Conservation (phyloP, 371 early-diverging fungal species). For the Rozella allomycis region DNA sequence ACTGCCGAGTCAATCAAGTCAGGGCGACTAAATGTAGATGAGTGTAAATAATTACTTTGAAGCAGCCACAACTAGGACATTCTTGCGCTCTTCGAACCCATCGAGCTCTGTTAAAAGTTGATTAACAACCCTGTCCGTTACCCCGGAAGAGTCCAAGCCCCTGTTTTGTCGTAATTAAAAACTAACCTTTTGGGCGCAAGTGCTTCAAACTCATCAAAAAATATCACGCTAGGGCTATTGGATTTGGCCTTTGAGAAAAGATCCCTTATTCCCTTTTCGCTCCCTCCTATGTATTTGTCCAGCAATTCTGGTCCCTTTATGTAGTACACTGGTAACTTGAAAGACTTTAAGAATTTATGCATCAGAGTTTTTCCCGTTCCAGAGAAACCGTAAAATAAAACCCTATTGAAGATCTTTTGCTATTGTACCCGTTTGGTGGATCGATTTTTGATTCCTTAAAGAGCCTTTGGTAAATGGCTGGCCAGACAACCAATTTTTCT, state of each 20-base stretch:
- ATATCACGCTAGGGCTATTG: conserved; percentile 73
- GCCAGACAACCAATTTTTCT: too few relatives aligned
- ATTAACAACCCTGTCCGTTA: conserved; percentile 51
- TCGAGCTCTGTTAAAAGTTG: conserved; percentile 57
- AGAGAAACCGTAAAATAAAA: too few relatives aligned
- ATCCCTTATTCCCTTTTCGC: conserved; percentile 49
- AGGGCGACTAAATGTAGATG: conserved; percentile 22
- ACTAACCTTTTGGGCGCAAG: conserved; percentile 37
- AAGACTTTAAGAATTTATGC: too few relatives aligned
- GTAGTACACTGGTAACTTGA: too few relatives aligned
- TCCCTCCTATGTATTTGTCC: conserved; percentile 88
- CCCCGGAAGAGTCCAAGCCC: conserved; percentile 35
- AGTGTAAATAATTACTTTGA: too few relatives aligned
- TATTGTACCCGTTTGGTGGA: too few relatives aligned
- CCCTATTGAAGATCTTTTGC: too few relatives aligned
- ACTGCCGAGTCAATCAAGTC: conserved; percentile 67
- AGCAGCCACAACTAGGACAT: conserved; percentile 55
- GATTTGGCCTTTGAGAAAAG: conserved; percentile 62
- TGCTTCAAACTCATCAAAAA: conserved; percentile 97
- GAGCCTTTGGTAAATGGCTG: too few relatives aligned
- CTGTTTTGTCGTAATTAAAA: too few relatives aligned
- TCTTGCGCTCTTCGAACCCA: conserved; percentile 43
- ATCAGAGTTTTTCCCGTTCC: too few relatives aligned
- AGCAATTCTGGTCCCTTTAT: conserved; percentile 92
- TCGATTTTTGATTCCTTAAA: too few relatives aligned